Evolutionary conservation across 2,329 filamentous ascomycete species (phyloP), one percentile per base, ranked within the genome.

Genomic region (Colletotrichum australisinense): DNA sequence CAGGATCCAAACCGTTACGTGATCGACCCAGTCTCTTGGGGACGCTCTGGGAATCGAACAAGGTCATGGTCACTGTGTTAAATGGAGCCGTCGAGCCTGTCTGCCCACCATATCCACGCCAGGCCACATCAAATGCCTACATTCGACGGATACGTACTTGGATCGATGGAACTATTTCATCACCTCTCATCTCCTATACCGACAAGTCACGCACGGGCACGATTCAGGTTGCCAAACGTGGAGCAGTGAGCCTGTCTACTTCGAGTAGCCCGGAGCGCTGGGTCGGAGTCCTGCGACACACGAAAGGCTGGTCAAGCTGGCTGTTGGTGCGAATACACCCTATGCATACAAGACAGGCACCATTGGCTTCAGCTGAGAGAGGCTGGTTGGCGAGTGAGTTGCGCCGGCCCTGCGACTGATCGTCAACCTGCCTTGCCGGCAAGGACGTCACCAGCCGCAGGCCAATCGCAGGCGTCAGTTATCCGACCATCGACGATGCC

Each of bases 1-100:
- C 55, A 56, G 69, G 57, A 70, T 65, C 42, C 59, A 73, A 69
- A 69, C 67, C 67, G 67, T 73, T 73, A 73, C 70, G 70, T 73
- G 70, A 70, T 70, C 35, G 70, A 73, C 70, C 70, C 70, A 73
- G 70, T 65, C 26, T 73, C 60, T 73, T 70, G 70, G 67, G 65
- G 67, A 69, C 69, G 28, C 59, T 63, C 30, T 28, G 53, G 62
- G 66, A 67, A 22, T 64, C 22, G 12, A 42, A 49, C 70, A 65
- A 56, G 70, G 70, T 69, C 60, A 60, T 64, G 67, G 67, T 46
- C 55, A 30, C 30, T 52, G 53, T 42, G 14, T 55, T 53, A 32
- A 62, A 59, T 70, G 70, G 58, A 53, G 8, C 62, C 63, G n/a
- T 19, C 32, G 14, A 65, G 49, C 56, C 67, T 28, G 55, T 72